Base-by-base conservation (phyloP, 1,284 basidiomycete genomes). In the Cutaneotrichosporon mucoides region DNA sequence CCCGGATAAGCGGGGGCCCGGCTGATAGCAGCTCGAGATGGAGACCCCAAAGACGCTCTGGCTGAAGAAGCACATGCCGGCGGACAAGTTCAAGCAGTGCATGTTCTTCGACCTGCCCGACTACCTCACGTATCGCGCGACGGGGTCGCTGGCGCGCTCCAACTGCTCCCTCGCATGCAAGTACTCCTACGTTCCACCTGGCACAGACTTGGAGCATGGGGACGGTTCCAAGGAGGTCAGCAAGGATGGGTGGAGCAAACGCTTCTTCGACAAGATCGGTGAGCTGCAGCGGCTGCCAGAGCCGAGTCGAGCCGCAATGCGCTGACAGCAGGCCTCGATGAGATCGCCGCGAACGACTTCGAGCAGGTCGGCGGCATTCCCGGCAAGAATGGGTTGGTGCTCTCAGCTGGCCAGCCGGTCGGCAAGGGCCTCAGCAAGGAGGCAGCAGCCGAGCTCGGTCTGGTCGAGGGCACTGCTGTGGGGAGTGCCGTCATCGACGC, bases 31-130 rank as follows among this genome's bases (percentile, higher is more conserved):
- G 90, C 83, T 96, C 53, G 93, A 97, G 78, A 96, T 97, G 93
- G 93, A 96, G 78, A 86, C 95, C 47, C 93, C 93, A 0, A 97
- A 98, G 79, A 88, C 94, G 10, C 85, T 98, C 38, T 99, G 95
- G 95, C 82, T 99, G 48, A 96, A 94, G 78, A 87, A 86, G 61
- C 83, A 91, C 79, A 94, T 97, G 91, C 76, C 84, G 2, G 73
- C 84, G 0, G 80, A 84, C 11, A 81, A 81, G n/a, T 99, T 99
- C 79, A 81, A 85, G 48, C 80, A 83, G 54, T 92, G 88, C 79
- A 88, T 92, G 76, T 95, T 99, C 81, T 99, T 96, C 77, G 96
- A 99, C 78, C 84, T 99, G 34, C 95, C 95, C 12, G 95, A 99
- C 79, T 98, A 88, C 80, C 84, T 99, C 56, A 96, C 95, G 0